Base-by-base conservation (phyloP, 169 alveolate genomes). In the Babesia bigemina region DNA sequence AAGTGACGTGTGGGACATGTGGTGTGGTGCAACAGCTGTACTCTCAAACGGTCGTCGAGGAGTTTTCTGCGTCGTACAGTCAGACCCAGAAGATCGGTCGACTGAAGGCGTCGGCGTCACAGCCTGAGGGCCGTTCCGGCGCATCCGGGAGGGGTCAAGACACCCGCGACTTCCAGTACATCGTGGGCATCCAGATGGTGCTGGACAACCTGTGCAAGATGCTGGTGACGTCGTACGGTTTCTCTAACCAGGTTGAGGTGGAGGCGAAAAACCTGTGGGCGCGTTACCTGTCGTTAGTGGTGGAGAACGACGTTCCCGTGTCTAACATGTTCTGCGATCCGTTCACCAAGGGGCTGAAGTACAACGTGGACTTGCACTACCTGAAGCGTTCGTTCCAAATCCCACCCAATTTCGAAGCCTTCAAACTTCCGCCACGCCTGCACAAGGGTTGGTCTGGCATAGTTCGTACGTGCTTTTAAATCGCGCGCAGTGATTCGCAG, bases 11-110 rank as follows among this genome's bases (percentile, higher is more conserved):
- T 49, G 60, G 55, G 8, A 62, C 70, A 2, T 79, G 87, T 42
- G 87, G 87, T 70, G 87, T 79, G 47, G 66, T 79, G 13, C 76
- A 67, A 53, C 87, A 70, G 59, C 66, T 7, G 55, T 65, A 26
- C 36, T 45, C 87, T 0, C 84, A 79, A 44, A 71, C 84, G 11
- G 53, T 66, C 24, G 67, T 67, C 16, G 87, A 79, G 24, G 83
- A 49, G 36, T 79, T 61, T 53, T 60, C 83, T 12, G 69, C 63
- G 11, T 61, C 65, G 29, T 79, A 79, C 53, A 33, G 75, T 24
- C 81, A 79, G 70, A 53, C 87, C 42, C 66, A 70, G 66, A 73
- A 45, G 60, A 28, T 61, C 12, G 79, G 85, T 0, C 59, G 81
- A 7, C 36, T 75, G 39, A 57, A 50, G 19, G 39, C 58, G 45